Conservation (phyloP, 106 monocot species). For the Triglochin maritima region DNA sequence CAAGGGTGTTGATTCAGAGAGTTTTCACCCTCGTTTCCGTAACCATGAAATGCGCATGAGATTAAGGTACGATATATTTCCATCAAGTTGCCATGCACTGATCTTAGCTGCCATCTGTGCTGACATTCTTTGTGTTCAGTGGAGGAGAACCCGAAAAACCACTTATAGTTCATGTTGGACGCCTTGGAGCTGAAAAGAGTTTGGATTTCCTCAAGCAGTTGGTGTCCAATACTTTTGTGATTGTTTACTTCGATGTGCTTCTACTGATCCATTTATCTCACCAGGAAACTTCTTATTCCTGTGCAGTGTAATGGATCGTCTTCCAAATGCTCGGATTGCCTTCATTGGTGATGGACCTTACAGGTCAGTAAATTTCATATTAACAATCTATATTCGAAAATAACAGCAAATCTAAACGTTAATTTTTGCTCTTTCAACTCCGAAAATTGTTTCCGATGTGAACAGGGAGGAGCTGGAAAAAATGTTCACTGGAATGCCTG, state of each 20-base stretch:
- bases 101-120: background rate
- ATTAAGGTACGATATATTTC: slow-evolving; percentile 35
- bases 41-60: slow-evolving; percentile 69
- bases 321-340: slow-evolving; percentile 76
- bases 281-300: background rate
- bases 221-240: slow-evolving; percentile 1
- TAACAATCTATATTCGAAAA: background rate
- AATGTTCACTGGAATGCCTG: slow-evolving; percentile 72
- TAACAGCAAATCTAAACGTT: background rate
- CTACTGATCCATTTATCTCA: background rate
- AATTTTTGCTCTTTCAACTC: background rate
- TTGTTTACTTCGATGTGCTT: background rate
- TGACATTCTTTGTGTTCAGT: slow-evolving; percentile 17
- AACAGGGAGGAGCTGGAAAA: slow-evolving; percentile 72
- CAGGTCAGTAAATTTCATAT: slow-evolving; percentile 27
- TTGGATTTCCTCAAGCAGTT: slow-evolving; percentile 88
- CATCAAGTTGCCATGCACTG: background rate
- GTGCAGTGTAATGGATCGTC: slow-evolving; percentile 82
- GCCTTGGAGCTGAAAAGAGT: slow-evolving; percentile 89
- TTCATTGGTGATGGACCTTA: slow-evolving; percentile 95
- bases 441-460: background rate
- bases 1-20: slow-evolving; percentile 91
- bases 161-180: slow-evolving; percentile 91
- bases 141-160: slow-evolving; percentile 87
- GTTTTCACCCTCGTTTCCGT: slow-evolving; percentile 65